Percentiles rank a stretch among this genome's conserved stretches.
phyloP scores from a whole-genome alignment of 1,139 yeast species.

The Tardiomyces blankii region DNA sequence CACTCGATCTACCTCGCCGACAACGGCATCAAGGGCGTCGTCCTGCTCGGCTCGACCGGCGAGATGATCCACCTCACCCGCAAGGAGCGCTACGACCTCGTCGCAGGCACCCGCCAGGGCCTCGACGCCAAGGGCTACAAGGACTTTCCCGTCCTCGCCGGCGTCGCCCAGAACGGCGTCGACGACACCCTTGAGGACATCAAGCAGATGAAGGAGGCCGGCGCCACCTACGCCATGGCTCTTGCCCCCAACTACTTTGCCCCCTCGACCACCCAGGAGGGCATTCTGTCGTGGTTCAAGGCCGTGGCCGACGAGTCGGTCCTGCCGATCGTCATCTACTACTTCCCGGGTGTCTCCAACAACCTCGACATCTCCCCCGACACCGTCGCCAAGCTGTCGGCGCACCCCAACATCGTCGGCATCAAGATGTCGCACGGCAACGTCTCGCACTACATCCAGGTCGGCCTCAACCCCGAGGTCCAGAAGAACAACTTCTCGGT shows the following conservation, averaged over 20 bases:
- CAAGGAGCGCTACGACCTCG: slow-evolving; percentile 30
- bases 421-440: slow-evolving; percentile 38
- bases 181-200: slow-evolving; percentile 33
- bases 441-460: slow-evolving; percentile 21
- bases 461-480: slow-evolving; percentile 30
- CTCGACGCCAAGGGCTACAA: slow-evolving; percentile 28
- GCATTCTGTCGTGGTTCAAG: slow-evolving; percentile 33
- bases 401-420: slow-evolving; percentile 38
- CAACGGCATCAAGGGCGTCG: slow-evolving; percentile 37
- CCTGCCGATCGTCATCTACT: slow-evolving; percentile 38
- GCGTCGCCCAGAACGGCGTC: slow-evolving; percentile 34
- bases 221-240: slow-evolving; percentile 36
- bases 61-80: slow-evolving; percentile 37
- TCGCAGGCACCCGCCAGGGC: slow-evolving; percentile 24
- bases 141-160: slow-evolving; percentile 33
- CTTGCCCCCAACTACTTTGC: slow-evolving; percentile 41
- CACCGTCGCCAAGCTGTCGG: slow-evolving; percentile 25
- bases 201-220: slow-evolving; percentile 27
- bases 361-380: slow-evolving; percentile 29
- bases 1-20: slow-evolving; percentile 33
- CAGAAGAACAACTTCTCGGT: slow-evolving; percentile 29
- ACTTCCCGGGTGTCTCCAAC: slow-evolving; percentile 41
- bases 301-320: slow-evolving; percentile 35
- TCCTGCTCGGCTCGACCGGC: slow-evolving; percentile 40
- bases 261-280: slow-evolving; percentile 29